Evolutionary conservation across 2,329 filamentous ascomycete genomes (phyloP), one percentile per base, ranked within the genome.

Genomic region (Cryphonectria naterciae): DNA sequence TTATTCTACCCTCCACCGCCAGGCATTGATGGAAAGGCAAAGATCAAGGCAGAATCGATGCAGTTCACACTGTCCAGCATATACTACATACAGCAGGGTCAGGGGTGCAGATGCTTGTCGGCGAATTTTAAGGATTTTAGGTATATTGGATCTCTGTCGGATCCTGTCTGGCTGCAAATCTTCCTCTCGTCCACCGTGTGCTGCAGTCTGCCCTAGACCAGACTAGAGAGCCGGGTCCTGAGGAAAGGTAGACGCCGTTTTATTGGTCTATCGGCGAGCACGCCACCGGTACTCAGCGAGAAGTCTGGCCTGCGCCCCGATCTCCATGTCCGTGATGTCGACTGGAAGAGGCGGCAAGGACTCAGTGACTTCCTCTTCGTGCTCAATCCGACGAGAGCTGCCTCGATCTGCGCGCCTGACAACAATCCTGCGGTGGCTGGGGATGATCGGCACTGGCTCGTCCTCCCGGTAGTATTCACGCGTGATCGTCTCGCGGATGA

Each of bases 251-350:
- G 22, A 39, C 10, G 15, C n/a, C 22, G 35, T 8, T 8, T 25
- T 17, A 13, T 37, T 35, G 15, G 17, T 60, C 56, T n/a, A 35
- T 41, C 2, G 5, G 6, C 10, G 41, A 4, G 25, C 11, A 37
- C 15, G 32, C 35, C 22, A 25, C 22, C 41, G 39, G n/a, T 43
- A 65, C 2, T 61, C 25, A 1, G 67, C 54, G 0, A 69, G 28
- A 6, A 69, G 35, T 4, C 46, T n/a, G 17, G 25, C 43, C 25
- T 71, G 70, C 19, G 70, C 70, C n/a, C 22, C 52, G 5, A 56
- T 37, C 37, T 69, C 70, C 6, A 66, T 67, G 0, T 60, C 64
- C 1, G 62, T 65, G 56, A 69, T 25, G 0, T 19, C 32, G 1
- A 35, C n/a, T 1, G 43, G 43, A 2, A 61, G n/a, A 15, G 4